phyloP scores from a whole-genome alignment of 2,329 filamentous ascomycete species.

The Claviceps sp. region DNA sequence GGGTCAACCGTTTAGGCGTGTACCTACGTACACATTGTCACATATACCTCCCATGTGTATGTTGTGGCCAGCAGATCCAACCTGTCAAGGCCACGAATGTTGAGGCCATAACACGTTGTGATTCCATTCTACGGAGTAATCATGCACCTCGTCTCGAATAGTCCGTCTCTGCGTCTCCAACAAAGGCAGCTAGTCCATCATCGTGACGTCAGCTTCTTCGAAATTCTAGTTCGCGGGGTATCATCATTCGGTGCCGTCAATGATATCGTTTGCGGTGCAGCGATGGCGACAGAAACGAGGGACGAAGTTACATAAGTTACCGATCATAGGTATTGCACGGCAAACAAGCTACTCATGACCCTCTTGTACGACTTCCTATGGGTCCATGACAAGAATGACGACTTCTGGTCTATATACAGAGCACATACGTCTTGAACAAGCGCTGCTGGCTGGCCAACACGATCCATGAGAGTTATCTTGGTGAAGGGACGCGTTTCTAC shows the following conservation, averaged over 20 bases:
- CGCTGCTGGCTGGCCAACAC: slow-evolving; percentile 15
- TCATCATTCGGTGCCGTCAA: too few relatives aligned
- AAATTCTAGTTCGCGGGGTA: too few relatives aligned
- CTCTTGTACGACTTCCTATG: not conserved
- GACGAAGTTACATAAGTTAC: too few relatives aligned
- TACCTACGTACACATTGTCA: too few relatives aligned
- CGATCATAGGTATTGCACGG: too few relatives aligned
- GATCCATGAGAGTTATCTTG: slow-evolving; percentile 2
- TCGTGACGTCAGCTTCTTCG: not conserved
- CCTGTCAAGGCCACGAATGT: not conserved
- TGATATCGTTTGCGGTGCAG: too few relatives aligned
- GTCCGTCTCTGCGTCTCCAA: not conserved
- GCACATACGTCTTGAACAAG: not conserved
- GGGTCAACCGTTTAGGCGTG: too few relatives aligned
- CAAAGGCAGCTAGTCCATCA: not conserved
- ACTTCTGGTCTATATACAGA: not conserved
- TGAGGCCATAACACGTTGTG: not conserved
- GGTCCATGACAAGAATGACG: not conserved
- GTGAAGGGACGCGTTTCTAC: not conserved
- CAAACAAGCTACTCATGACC: not conserved
- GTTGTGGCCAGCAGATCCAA: too few relatives aligned
- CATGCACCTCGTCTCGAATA: not conserved
- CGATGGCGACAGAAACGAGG: too few relatives aligned
- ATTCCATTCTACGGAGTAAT: not conserved
- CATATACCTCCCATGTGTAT: too few relatives aligned